A percentile compares a stretch with the other conserved stretches of the same genome.
phyloP scores from a whole-genome alignment of 768 basidiomycete genomes.

The Boletus rex-veris region DNA sequence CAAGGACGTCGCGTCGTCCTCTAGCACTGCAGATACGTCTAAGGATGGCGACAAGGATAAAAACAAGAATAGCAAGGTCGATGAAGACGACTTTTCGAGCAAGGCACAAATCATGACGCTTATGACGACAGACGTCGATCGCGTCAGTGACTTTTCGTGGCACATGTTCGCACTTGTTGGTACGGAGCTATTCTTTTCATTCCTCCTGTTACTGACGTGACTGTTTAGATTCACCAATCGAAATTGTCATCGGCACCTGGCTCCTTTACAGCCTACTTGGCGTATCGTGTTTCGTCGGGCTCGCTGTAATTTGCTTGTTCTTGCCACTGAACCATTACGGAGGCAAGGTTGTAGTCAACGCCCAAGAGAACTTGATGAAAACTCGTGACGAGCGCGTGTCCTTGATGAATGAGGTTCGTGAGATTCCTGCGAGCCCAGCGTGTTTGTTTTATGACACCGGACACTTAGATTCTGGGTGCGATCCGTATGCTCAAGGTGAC shows the following conservation, averaged over 20 bases:
- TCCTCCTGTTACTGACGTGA: neutral
- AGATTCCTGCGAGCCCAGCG: neutral
- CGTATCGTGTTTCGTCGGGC: conserved; percentile 72
- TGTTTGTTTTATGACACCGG: neutral
- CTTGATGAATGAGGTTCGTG: conserved; percentile 78
- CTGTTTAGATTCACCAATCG: conserved; percentile 66
- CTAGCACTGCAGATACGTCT: conserved; percentile 29
- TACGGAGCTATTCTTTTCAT: conserved; percentile 27
- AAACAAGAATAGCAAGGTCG: conserved; percentile 13
- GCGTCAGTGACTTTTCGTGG: conserved; percentile 82
- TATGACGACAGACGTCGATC: conserved; percentile 93
- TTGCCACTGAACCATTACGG: conserved; percentile 82
- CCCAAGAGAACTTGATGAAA: conserved; percentile 89
- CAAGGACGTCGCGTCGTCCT: conserved; percentile 77
- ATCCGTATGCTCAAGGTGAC: conserved; percentile 83
- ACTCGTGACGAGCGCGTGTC: conserved; percentile 86
- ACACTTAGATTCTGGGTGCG: conserved; percentile 63
- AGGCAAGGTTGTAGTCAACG: conserved; percentile 70
- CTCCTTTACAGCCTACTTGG: conserved; percentile 80
- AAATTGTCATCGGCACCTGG: conserved; percentile 67
- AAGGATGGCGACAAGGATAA: conserved; percentile 21
- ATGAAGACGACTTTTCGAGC: conserved; percentile 59
- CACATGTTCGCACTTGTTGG: conserved; percentile 74
- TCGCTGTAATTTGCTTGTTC: conserved; percentile 69
- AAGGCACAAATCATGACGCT: conserved; percentile 89